phyloP scores from a whole-genome alignment of 2,329 filamentous ascomycete species.

The Trichoderma pleuroti region DNA sequence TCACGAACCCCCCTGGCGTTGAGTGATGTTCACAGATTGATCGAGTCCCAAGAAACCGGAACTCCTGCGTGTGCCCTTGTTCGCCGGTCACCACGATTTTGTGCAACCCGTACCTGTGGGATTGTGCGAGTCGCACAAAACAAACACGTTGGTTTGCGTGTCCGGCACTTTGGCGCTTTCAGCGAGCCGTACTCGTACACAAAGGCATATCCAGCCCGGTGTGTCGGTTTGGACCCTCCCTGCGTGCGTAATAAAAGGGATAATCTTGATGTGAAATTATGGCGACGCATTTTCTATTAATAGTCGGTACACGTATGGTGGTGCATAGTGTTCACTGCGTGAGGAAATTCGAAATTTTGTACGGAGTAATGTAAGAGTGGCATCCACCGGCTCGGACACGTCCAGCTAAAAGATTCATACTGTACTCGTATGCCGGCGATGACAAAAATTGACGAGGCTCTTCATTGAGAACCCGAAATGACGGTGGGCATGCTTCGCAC shows the following conservation, averaged over 20 bases:
- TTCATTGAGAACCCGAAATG: neutral
- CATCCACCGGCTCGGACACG: neutral
- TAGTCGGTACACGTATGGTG: neutral
- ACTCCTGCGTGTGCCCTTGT: neutral
- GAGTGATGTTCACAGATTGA: slow-evolving; percentile 13
- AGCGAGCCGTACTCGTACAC: neutral
- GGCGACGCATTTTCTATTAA: neutral
- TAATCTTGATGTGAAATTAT: neutral
- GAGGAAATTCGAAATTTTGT: neutral
- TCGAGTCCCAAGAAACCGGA: slow-evolving; percentile 17
- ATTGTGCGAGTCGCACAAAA: neutral
- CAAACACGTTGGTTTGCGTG: neutral
- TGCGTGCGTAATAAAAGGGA: neutral
- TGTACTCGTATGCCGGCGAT: neutral
- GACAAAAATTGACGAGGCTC: neutral
- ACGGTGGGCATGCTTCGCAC: neutral
- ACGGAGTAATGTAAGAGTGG: neutral
- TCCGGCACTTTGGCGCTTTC: neutral
- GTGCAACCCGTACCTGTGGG: neutral
- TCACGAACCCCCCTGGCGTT: neutral
- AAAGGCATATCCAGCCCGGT: neutral
- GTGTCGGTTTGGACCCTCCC: neutral
- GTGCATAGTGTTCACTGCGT: neutral
- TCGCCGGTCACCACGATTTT: neutral
- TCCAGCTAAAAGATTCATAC: neutral